These are phyloP conservation scores for Coelastrella sp. DNA, from an alignment of 139 green algal genomes.

Conservation along the genomic window DNA sequence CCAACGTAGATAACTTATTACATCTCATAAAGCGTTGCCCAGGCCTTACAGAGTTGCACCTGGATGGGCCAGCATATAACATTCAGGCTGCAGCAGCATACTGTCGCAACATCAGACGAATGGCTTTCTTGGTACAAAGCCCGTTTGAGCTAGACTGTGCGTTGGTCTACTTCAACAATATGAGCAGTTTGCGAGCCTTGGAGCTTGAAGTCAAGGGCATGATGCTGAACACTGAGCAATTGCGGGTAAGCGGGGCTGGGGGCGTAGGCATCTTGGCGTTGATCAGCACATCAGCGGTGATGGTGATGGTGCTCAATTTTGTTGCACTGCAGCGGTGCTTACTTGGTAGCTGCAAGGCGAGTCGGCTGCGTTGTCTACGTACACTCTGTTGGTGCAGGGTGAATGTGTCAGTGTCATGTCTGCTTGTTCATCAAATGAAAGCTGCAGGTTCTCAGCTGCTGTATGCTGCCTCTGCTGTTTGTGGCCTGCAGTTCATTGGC, in stretches of 20 bases:
- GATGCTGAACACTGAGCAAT: constrained; percentile 64
- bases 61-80: constrained; percentile 67
- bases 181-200: constrained; percentile 55
- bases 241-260: constrained; percentile 52
- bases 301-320: no score
- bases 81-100: constrained; percentile 40
- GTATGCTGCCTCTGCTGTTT: background rate
- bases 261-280: no score
- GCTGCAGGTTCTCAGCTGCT: background rate
- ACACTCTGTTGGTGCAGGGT: no score
- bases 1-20: background rate
- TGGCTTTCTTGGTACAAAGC: constrained; percentile 58
- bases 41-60: constrained; percentile 56
- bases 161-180: constrained; percentile 50
- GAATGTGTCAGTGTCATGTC: no score
- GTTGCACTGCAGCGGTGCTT: no score
- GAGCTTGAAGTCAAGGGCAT: constrained; percentile 72
- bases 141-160: constrained; percentile 61
- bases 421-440: no score
- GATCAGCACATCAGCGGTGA: no score
- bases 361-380: no score
- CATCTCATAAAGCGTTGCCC: constrained; percentile 55
- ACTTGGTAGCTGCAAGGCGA: no score
- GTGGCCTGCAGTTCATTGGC: constrained; percentile 46
- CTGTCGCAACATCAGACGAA: constrained; percentile 34